phyloP scores from a whole-genome alignment of 2,329 filamentous ascomycete genomes.

The Calonectria montana region DNA sequence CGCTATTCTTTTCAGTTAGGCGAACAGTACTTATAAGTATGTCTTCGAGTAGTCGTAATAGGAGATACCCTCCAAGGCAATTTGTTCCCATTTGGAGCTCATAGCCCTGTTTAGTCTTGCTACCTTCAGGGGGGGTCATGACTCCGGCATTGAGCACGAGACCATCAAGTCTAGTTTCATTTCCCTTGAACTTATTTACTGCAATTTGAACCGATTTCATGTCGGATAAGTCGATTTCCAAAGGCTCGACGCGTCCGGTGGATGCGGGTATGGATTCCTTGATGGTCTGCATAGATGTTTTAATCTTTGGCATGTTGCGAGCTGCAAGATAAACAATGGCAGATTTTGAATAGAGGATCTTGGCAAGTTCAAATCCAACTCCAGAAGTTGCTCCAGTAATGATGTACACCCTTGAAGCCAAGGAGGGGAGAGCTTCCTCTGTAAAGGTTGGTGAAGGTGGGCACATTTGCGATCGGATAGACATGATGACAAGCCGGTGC shows the following conservation, averaged over 20 bases:
- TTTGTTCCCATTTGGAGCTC: slow-evolving; percentile 37
- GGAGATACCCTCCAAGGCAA: slow-evolving; percentile 31
- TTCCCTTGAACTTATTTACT: slow-evolving; percentile 1
- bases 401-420: slow-evolving; percentile 30
- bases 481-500: slow-evolving; percentile 10
- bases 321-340: slow-evolving; percentile 30
- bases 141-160: slow-evolving; percentile 34
- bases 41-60: slow-evolving; percentile 22
- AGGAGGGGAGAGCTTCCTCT: slow-evolving; percentile 25
- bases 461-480: slow-evolving; percentile 30
- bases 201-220: slow-evolving; percentile 21
- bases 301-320: slow-evolving; percentile 22
- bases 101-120: slow-evolving; percentile 29
- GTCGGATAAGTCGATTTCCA: slow-evolving; percentile 31
- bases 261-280: slow-evolving; percentile 21
- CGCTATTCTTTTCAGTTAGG: slow-evolving; percentile 14
- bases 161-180: slow-evolving; percentile 29
- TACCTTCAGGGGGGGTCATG: slow-evolving; percentile 32
- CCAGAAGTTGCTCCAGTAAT: slow-evolving; percentile 34
- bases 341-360: slow-evolving; percentile 32
- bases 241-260: slow-evolving; percentile 23
- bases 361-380: slow-evolving; percentile 32
- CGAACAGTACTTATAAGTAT: slow-evolving; percentile 14
- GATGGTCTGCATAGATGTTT: slow-evolving; percentile 21
- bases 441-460: slow-evolving; percentile 32